Conservation (phyloP, 2,329 filamentous ascomycete species). For the Teratosphaeria pseudoeucalypti region DNA sequence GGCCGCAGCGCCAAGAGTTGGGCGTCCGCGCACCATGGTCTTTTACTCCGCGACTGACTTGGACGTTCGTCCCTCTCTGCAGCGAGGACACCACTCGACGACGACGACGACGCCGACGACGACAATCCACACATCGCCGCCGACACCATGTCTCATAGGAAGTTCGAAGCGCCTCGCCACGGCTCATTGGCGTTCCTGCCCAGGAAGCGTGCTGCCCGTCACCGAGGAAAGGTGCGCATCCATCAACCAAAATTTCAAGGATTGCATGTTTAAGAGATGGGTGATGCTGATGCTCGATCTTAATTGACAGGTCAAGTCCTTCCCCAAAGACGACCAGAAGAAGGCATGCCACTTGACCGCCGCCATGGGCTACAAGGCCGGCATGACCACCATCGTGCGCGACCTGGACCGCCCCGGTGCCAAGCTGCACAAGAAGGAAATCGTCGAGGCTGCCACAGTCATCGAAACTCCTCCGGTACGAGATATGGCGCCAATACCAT, state of each 20-base stretch:
- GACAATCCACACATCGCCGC: background rate
- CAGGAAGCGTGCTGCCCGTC: constrained; percentile 79
- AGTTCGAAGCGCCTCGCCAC: constrained; percentile 85
- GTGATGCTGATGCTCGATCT: background rate
- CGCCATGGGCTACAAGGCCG: constrained; percentile 98
- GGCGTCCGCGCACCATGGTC: background rate
- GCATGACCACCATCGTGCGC: constrained; percentile 99
- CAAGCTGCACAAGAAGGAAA: constrained; percentile 99
- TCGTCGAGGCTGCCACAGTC: constrained; percentile 79
- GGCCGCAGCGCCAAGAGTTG: background rate
- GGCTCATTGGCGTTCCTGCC: constrained; percentile 49
- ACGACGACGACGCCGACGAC: background rate
- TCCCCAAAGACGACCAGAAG: constrained; percentile 99
- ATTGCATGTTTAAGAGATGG: background rate
- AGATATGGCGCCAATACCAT: constrained; percentile 43
- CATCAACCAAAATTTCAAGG: background rate
- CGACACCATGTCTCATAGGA: constrained; percentile 40
- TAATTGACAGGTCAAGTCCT: constrained; percentile 45
- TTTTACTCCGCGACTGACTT: background rate
- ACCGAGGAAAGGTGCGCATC: constrained; percentile 72
- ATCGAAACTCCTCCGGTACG: constrained; percentile 85
- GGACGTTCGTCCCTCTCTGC: background rate
- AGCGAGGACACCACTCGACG: background rate
- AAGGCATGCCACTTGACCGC: constrained; percentile 98
- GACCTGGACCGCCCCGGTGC: constrained; percentile 98